Conservation (phyloP, 106 monocot genomes). For the Allium fistulosum region DNA sequence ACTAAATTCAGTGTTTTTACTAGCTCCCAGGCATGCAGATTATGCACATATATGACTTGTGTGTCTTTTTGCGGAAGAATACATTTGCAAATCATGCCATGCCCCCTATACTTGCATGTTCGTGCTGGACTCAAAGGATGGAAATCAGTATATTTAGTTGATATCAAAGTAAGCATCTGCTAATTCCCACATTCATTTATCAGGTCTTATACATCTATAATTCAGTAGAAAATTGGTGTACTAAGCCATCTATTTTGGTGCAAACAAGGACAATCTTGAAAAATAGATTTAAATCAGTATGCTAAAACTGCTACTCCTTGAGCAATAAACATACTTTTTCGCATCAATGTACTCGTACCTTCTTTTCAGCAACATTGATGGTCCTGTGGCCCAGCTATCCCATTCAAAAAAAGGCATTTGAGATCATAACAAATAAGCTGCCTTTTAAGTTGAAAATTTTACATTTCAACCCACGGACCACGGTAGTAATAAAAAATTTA, state of each 20-base stretch:
- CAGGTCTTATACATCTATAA: no score
- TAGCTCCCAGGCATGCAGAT: no score
- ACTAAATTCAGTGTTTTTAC: no score
- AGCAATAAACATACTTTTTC: no score
- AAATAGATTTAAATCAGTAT: no score
- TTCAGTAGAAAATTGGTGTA: no score
- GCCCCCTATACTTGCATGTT: conserved; percentile 21
- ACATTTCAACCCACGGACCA: not conserved
- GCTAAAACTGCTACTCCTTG: no score
- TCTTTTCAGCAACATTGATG: conserved; percentile 35
- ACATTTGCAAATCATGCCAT: no score
- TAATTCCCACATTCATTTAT: not conserved
- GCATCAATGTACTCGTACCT: not conserved
- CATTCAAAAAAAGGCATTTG: conserved; percentile 37
- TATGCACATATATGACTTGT: no score
- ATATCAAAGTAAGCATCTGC: conserved; percentile 17
- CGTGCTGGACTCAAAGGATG: conserved; percentile 24
- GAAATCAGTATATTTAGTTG: conserved; percentile 23
- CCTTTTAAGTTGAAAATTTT: not conserved
- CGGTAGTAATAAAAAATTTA: not conserved
- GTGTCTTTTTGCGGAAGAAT: no score
- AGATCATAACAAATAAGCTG: conserved; percentile 36
- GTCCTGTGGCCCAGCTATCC: conserved; percentile 40
- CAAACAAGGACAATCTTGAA: no score
- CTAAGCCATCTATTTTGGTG: no score